Evolutionary conservation across 2,329 filamentous ascomycete genomes (phyloP).

Genomic region (Daldinia sp.): DNA sequence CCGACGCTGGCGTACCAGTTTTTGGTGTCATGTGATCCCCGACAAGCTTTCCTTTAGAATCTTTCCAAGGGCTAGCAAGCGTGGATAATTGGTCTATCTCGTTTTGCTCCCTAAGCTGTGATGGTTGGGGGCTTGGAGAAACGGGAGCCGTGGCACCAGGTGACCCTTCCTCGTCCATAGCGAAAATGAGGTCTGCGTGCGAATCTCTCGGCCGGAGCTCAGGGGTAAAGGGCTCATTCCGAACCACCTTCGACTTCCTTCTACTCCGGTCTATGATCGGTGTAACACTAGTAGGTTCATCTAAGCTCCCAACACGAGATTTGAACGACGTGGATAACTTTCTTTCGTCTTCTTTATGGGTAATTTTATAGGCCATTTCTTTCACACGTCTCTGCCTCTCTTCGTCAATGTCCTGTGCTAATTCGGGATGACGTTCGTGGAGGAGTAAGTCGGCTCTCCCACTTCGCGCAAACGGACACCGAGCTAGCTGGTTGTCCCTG

Average conservation of each 20-base stretch:
- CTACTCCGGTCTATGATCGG: slow-evolving; percentile 56
- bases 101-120: slow-evolving; percentile 24
- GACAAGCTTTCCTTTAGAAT: slow-evolving; percentile 50
- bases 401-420: slow-evolving; percentile 72
- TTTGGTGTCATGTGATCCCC: slow-evolving; percentile 21
- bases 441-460: slow-evolving; percentile 73
- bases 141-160: slow-evolving; percentile 45
- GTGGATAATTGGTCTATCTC: slow-evolving; percentile 46
- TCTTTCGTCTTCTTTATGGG: slow-evolving; percentile 70
- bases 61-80: slow-evolving; percentile 50
- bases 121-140: slow-evolving; percentile 40
- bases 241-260: slow-evolving; percentile 55
- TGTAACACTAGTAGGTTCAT: slow-evolving; percentile 61
- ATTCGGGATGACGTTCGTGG: slow-evolving; percentile 69
- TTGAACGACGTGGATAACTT: slow-evolving; percentile 68
- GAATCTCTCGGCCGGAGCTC: slow-evolving; percentile 73
- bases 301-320: slow-evolving; percentile 67
- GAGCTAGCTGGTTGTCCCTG: slow-evolving; percentile 80
- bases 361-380: slow-evolving; percentile 75
- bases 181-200: slow-evolving; percentile 82
- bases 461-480: slow-evolving; percentile 79
- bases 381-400: slow-evolving; percentile 75
- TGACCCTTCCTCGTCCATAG: slow-evolving; percentile 83
- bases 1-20: slow-evolving; percentile 26
- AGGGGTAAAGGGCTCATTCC: slow-evolving; percentile 70